phyloP scores from a whole-genome alignment of 164 flowering plant species.

The Houttuynia cordata region DNA sequence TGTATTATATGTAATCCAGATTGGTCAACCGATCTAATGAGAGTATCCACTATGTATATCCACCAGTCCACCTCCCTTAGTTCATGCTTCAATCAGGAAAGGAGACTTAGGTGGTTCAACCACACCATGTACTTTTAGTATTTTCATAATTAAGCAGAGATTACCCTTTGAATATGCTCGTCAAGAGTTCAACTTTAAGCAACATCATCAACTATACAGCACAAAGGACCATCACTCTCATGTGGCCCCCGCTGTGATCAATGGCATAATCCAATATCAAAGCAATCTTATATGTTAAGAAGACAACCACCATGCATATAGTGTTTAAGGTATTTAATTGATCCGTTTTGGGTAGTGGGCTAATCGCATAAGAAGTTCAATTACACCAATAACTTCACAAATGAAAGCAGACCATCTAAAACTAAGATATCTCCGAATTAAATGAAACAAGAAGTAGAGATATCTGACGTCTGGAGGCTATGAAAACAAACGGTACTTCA shows the following conservation, averaged over 20 bases:
- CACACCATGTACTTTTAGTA: not conserved
- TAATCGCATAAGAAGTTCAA: too few species aligned
- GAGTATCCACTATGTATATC: too few species aligned
- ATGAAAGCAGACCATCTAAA: too few species aligned
- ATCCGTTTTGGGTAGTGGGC: too few species aligned
- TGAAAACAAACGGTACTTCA: not conserved
- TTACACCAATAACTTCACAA: too few species aligned
- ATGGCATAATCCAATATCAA: too few species aligned
- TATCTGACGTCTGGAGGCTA: not conserved
- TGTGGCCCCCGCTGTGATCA: not conserved
- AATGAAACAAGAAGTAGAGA: not conserved
- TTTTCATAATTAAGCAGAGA: too few species aligned
- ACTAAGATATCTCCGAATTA: too few species aligned
- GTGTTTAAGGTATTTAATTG: too few species aligned
- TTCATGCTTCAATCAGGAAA: conserved; percentile 2
- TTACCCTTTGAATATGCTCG: too few species aligned
- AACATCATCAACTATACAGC: not conserved
- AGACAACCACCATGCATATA: too few species aligned
- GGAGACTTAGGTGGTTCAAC: conserved; percentile 6
- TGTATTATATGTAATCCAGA: not conserved
- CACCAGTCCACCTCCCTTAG: not conserved
- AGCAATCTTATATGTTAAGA: too few species aligned
- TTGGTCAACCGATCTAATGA: not conserved
- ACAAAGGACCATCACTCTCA: not conserved
- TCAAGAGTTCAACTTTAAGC: not conserved